Conservation (phyloP, 805 yeast species). For the Starmera caribaea region DNA sequence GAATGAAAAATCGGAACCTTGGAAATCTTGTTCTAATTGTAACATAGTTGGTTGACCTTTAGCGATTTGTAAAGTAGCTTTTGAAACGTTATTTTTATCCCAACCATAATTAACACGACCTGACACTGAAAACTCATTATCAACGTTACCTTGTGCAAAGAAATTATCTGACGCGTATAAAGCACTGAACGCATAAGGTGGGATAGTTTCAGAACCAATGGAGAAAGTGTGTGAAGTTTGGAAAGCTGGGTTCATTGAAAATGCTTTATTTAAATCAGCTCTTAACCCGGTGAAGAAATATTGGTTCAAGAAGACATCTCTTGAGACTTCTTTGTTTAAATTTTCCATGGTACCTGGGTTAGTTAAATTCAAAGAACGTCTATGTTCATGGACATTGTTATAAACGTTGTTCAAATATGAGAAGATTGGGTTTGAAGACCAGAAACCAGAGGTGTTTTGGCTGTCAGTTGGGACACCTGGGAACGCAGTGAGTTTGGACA, state of each 20-base stretch:
- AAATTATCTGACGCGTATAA: slow-evolving; percentile 78
- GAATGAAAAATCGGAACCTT: slow-evolving; percentile 79
- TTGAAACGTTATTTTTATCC: slow-evolving; percentile 69
- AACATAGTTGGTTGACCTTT: slow-evolving; percentile 87
- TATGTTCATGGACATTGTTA: slow-evolving; percentile 61
- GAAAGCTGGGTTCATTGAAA: slow-evolving; percentile 86
- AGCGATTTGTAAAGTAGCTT: slow-evolving; percentile 81
- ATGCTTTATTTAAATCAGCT: slow-evolving; percentile 92
- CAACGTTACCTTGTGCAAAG: slow-evolving; percentile 87
- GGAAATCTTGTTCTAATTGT: slow-evolving; percentile 93
- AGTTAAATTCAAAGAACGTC: slow-evolving; percentile 69
- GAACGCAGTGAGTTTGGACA: slow-evolving; percentile 51
- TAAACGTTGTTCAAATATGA: slow-evolving; percentile 72
- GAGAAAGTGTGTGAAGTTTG: slow-evolving; percentile 93
- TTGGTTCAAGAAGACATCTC: slow-evolving; percentile 86
- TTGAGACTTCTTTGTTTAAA: slow-evolving; percentile 84
- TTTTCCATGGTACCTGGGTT: slow-evolving; percentile 96
- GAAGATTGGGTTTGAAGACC: slow-evolving; percentile 79
- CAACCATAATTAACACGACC: slow-evolving; percentile 91
- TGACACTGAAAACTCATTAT: slow-evolving; percentile 72
- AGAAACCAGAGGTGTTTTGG: slow-evolving; percentile 47
- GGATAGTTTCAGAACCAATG: slow-evolving; percentile 75
- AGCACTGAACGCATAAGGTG: slow-evolving; percentile 87
- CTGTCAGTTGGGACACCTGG: slow-evolving; percentile 47
- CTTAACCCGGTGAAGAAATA: slow-evolving; percentile 91